These are phyloP conservation scores for Zanthoxylum bungeanum DNA, from an alignment of 345 rosid genomes.

Conservation along the genomic window DNA sequence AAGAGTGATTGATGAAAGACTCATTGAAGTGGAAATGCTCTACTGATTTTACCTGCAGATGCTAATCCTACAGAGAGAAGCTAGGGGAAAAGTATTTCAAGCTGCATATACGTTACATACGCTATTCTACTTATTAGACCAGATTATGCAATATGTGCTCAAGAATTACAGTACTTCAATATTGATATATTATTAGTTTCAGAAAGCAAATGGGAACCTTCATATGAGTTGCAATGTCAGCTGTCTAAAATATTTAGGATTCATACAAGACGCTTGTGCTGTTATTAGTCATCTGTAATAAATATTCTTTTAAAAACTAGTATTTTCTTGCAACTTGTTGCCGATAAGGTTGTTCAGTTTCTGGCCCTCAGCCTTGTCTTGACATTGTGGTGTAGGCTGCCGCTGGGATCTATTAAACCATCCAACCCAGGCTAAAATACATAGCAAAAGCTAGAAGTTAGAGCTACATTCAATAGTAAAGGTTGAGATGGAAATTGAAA, in stretches of 20 bases:
- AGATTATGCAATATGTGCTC: not conserved
- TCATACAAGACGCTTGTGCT: not conserved
- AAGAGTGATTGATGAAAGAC: no score
- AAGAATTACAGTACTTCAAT: not conserved
- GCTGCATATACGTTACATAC: slow-evolving; percentile 12
- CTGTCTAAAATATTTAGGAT: not conserved
- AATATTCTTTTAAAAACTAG: no score
- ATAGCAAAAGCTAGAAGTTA: not conserved
- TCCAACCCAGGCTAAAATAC: not conserved
- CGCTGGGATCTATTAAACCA: not conserved
- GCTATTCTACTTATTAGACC: not conserved
- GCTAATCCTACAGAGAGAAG: slow-evolving; percentile 31
- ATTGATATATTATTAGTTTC: not conserved
- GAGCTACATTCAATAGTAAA: not conserved
- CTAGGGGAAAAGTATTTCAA: slow-evolving; percentile 11
- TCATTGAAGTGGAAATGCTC: not conserved
- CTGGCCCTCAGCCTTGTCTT: not conserved
- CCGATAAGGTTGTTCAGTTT: not conserved
- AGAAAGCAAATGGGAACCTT: not conserved
- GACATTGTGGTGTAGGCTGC: not conserved
- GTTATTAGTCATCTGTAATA: not conserved
- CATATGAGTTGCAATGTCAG: not conserved
- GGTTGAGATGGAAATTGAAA: no score
- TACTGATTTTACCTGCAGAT: slow-evolving; percentile 36
- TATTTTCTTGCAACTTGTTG: not conserved